Percentiles rank a stretch among this genome's conserved stretches.
phyloP scores from a whole-genome alignment of 2,329 filamentous ascomycete genomes.

The Monosporascus cannonballus region DNA sequence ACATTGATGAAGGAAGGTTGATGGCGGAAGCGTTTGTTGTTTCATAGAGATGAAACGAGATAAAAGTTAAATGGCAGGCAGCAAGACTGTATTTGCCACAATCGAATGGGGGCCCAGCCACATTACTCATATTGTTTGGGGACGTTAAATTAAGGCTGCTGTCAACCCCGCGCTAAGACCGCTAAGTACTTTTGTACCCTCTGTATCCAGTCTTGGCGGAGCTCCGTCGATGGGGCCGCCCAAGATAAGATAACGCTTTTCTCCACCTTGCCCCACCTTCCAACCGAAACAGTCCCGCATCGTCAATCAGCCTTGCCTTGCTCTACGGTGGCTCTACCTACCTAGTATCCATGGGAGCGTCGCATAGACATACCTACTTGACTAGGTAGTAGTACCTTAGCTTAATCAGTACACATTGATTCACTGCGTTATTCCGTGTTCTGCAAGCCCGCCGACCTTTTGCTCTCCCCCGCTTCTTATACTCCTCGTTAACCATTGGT shows the following conservation, averaged over 20 bases:
- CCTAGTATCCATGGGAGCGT: no score
- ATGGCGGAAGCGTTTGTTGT: neutral
- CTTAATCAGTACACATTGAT: neutral
- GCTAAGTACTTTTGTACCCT: neutral
- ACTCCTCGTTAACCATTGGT: no score
- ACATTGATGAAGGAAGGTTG: neutral
- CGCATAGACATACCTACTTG: no score
- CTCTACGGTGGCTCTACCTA: neutral
- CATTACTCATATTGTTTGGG: neutral
- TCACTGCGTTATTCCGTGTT: neutral
- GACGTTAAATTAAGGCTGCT: neutral
- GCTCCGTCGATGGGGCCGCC: neutral
- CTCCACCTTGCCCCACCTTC: neutral
- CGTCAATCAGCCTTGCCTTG: neutral
- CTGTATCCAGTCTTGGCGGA: neutral
- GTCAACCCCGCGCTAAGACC: neutral
- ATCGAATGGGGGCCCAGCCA: neutral
- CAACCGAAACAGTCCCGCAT: neutral
- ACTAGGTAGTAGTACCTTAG: no score
- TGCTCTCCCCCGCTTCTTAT: no score
- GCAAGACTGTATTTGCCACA: neutral
- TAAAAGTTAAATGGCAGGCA: neutral
- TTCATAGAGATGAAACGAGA: neutral
- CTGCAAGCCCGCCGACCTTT: no score
- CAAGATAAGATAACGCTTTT: neutral